These are phyloP conservation scores for Corymbia citriodora DNA, from an alignment of 441 rosid species.

Conservation along the genomic window DNA sequence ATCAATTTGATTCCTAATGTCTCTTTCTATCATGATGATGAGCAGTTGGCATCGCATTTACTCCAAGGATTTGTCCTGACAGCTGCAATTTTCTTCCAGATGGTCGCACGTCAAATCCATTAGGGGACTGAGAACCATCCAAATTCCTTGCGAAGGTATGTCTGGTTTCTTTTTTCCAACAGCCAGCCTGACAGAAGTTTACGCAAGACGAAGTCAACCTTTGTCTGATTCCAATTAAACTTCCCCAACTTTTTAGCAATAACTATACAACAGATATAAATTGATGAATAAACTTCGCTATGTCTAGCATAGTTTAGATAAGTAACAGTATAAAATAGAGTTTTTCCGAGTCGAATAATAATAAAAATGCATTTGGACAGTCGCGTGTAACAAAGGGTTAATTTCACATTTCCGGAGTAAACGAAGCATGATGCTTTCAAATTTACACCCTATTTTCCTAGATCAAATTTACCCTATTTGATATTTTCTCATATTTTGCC, in stretches of 20 bases:
- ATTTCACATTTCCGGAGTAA: background rate
- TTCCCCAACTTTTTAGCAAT: background rate
- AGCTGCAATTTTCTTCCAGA: background rate
- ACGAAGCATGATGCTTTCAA: background rate
- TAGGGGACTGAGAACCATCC: background rate
- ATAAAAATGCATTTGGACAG: background rate
- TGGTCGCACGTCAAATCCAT: background rate
- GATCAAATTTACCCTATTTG: background rate
- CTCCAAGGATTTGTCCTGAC: background rate
- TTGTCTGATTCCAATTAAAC: background rate
- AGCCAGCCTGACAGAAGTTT: background rate
- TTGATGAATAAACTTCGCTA: background rate
- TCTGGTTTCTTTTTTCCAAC: background rate
- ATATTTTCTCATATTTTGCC: background rate
- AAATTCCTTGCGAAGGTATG: background rate
- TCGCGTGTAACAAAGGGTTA: background rate
- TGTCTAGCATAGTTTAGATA: background rate
- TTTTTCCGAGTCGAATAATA: background rate
- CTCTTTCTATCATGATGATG: background rate
- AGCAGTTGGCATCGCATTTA: background rate
- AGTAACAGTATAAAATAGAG: background rate
- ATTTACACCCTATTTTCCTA: background rate
- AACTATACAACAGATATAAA: background rate
- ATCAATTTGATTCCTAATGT: background rate
- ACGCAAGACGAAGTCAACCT: background rate